Percentiles rank a stretch among this genome's conserved stretches.
phyloP scores from a whole-genome alignment of 2,329 filamentous ascomycete species.

The Colletotrichum sp. region DNA sequence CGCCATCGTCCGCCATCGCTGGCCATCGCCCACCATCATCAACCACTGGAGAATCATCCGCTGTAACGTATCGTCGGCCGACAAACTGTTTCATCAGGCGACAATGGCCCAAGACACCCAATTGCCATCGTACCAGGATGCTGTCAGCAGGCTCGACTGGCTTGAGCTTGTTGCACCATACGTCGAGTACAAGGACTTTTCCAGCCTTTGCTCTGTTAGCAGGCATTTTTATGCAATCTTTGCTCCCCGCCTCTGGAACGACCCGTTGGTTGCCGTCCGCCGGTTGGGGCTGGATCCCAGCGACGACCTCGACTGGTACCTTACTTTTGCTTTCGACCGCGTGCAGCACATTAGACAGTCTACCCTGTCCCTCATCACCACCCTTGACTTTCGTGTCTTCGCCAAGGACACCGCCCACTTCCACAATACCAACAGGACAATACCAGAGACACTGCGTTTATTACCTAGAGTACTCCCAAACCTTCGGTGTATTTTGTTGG shows the following conservation, averaged over 20 bases:
- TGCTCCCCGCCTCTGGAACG: slow-evolving; percentile 57
- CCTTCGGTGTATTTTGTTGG: slow-evolving; percentile 51
- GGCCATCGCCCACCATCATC: background rate
- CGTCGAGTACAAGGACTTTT: slow-evolving; percentile 44
- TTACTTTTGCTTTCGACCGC: slow-evolving; percentile 48
- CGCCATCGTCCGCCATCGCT: background rate
- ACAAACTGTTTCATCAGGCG: slow-evolving; percentile 6
- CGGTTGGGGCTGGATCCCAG: slow-evolving; percentile 45
- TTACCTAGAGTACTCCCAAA: slow-evolving; percentile 46
- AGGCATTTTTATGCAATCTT: slow-evolving; percentile 53
- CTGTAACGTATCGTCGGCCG: background rate
- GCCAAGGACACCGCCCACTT: slow-evolving; percentile 44
- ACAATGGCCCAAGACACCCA: background rate
- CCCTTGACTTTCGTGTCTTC: slow-evolving; percentile 54
- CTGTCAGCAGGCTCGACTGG: slow-evolving; percentile 52
- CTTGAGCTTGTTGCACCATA: slow-evolving; percentile 52
- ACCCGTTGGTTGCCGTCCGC: slow-evolving; percentile 47
- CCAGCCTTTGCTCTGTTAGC: slow-evolving; percentile 53
- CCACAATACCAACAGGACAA: slow-evolving; percentile 38
- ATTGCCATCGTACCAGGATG: slow-evolving; percentile 61
- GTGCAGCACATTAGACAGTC: slow-evolving; percentile 35
- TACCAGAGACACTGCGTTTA: slow-evolving; percentile 43
- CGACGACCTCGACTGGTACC: slow-evolving; percentile 55
- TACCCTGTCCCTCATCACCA: slow-evolving; percentile 49
- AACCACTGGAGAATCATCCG: background rate